These are phyloP conservation scores for Penicillium egyptiacum DNA, from an alignment of 495 filamentous ascomycete genomes.

Conservation along the genomic window DNA sequence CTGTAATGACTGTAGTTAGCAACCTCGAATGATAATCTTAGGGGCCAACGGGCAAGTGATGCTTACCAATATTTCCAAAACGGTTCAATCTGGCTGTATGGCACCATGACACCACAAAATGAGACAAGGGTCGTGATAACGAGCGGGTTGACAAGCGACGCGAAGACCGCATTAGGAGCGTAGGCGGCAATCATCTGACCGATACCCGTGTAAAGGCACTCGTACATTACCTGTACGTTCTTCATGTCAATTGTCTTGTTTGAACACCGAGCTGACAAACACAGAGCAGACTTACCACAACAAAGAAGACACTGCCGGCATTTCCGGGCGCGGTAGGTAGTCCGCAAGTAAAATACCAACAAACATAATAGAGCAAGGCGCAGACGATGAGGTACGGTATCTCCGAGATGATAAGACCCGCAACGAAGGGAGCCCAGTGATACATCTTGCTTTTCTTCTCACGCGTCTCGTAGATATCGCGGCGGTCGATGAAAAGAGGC, in stretches of 20 bases:
- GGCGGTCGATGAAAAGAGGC: constrained; percentile 45
- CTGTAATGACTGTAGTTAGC: constrained; percentile 21
- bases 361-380: constrained; percentile 45
- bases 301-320: too few species aligned
- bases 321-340: too few species aligned
- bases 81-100: constrained; percentile 45
- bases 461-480: constrained; percentile 48
- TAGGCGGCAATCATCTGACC: constrained; percentile 58
- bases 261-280: too few species aligned
- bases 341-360: constrained; percentile 49
- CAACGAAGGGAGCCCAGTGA: constrained; percentile 50
- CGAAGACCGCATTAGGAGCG: constrained; percentile 52
- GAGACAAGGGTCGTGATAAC: constrained; percentile 52
- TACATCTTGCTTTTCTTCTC: constrained; percentile 53
- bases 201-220: constrained; percentile 54
- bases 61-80: constrained; percentile 59
- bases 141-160: constrained; percentile 53
- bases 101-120: constrained; percentile 48
- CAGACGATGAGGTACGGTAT: constrained; percentile 49
- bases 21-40: too few species aligned
- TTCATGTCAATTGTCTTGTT: too few species aligned
- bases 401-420: constrained; percentile 48
- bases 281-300: too few species aligned
- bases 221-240: constrained; percentile 28
- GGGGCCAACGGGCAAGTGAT: background rate